These are phyloP conservation scores for Lactifluus echinatus DNA, from an alignment of 768 basidiomycete species.

Conservation along the genomic window DNA sequence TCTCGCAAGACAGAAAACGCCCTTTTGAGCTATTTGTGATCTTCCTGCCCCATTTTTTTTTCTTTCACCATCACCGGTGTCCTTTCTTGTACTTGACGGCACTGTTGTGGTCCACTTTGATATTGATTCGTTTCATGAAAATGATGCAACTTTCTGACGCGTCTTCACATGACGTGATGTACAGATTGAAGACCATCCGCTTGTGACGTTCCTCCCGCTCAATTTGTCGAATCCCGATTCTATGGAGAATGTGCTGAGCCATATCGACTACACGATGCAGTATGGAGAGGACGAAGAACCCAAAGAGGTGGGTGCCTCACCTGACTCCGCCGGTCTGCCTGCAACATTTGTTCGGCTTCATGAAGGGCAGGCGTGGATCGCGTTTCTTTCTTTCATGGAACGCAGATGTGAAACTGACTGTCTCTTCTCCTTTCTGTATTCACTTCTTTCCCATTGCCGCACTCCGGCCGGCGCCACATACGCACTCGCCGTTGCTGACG, in stretches of 20 bases:
- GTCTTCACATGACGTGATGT: constrained; percentile 12
- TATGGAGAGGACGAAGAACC: constrained; percentile 99
- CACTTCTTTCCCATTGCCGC: constrained; percentile 5
- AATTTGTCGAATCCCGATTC: constrained; percentile 88
- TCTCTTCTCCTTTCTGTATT: constrained; percentile 2
- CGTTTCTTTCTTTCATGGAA: constrained; percentile 10
- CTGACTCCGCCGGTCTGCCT: not conserved
- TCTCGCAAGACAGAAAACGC: constrained; percentile 1
- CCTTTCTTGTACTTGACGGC: constrained; percentile 12
- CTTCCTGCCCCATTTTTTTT: not conserved
- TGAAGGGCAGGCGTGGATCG: constrained; percentile 6
- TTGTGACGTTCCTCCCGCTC: constrained; percentile 93
- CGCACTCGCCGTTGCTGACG: constrained; percentile 3
- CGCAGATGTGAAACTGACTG: constrained; percentile 6
- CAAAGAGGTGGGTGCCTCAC: constrained; percentile 55
- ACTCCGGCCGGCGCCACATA: constrained; percentile 11
- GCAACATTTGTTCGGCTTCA: not conserved
- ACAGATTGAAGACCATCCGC: constrained; percentile 96
- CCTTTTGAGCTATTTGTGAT: not conserved
- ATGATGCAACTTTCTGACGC: constrained; percentile 9
- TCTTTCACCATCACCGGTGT: not conserved
- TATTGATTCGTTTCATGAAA: not conserved
- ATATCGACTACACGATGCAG: constrained; percentile 97
- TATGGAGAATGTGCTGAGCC: constrained; percentile 82
- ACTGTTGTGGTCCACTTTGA: not conserved